Conservation (phyloP, 2,329 filamentous ascomycete species). For the Monosporascus sp. region DNA sequence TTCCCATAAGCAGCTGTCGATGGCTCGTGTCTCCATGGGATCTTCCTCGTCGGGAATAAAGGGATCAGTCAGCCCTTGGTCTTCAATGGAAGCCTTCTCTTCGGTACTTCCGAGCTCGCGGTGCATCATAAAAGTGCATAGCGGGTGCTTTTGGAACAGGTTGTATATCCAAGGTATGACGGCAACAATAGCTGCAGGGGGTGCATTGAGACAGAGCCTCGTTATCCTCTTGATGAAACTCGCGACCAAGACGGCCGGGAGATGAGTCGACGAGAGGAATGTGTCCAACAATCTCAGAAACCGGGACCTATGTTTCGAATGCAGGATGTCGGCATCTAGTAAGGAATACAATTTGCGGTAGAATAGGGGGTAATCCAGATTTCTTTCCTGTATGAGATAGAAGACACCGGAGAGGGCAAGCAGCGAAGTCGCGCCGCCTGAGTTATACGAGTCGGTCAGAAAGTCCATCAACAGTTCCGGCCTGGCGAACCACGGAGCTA, state of each 20-base stretch:
- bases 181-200: conserved; percentile 82
- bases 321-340: conserved; percentile 76
- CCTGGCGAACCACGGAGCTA: conserved; percentile 84
- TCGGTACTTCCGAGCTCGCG: conserved; percentile 59
- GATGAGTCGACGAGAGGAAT: conserved; percentile 85
- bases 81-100: conserved; percentile 54
- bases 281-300: conserved; percentile 91
- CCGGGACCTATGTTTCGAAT: conserved; percentile 88
- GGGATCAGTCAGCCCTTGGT: conserved; percentile 61
- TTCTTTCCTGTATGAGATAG: conserved; percentile 87
- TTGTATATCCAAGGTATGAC: conserved; percentile 96
- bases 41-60: conserved; percentile 73
- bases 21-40: conserved; percentile 78
- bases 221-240: conserved; percentile 95
- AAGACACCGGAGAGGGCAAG: conserved; percentile 90
- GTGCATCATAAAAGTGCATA: conserved; percentile 95
- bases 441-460: conserved; percentile 86
- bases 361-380: conserved; percentile 93
- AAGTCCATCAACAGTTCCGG: conserved; percentile 94
- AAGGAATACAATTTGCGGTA: conserved; percentile 92
- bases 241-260: conserved; percentile 84
- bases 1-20: conserved; percentile 94
- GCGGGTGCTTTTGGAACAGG: conserved; percentile 80
- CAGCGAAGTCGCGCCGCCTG: conserved; percentile 79
- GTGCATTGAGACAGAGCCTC: conserved; percentile 77